Conservation (phyloP, 306 rosid species). For the Vicia sativa region DNA sequence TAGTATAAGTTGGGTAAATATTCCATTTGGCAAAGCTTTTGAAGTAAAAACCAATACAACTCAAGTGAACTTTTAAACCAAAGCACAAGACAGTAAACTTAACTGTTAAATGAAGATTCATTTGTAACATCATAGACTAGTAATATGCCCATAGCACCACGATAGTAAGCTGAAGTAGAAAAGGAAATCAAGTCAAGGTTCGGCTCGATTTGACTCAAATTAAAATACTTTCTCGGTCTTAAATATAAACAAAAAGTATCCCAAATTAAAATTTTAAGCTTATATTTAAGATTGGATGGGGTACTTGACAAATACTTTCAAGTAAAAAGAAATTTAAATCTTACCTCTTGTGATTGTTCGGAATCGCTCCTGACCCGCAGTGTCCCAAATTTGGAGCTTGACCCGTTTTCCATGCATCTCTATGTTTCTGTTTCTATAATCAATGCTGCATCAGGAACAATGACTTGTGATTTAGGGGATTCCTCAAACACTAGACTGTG, state of each 20-base stretch:
- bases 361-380: constrained; percentile 98
- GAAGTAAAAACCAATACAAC: constrained; percentile 18
- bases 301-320: neutral
- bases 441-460: constrained; percentile 71
- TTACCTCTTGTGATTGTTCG: constrained; percentile 93
- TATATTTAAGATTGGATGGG: neutral
- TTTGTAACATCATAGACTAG: constrained; percentile 94
- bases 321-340: neutral
- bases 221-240: neutral
- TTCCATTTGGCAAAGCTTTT: too few relatives aligned
- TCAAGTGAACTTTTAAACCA: constrained; percentile 31
- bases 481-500: constrained; percentile 6
- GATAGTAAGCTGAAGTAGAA: constrained; percentile 79
- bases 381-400: constrained; percentile 97
- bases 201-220: constrained; percentile 19
- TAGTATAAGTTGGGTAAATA: too few relatives aligned
- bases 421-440: constrained; percentile 90
- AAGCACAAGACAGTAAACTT: constrained; percentile 31
- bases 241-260: neutral
- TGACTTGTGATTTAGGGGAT: constrained; percentile 32
- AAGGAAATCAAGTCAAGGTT: neutral
- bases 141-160: constrained; percentile 98
- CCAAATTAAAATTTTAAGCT: too few relatives aligned
- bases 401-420: constrained; percentile 91
- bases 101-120: constrained; percentile 96